Evolutionary conservation across 768 basidiomycete genomes (phyloP).

Genomic region (Xerocomus spinulosus): DNA sequence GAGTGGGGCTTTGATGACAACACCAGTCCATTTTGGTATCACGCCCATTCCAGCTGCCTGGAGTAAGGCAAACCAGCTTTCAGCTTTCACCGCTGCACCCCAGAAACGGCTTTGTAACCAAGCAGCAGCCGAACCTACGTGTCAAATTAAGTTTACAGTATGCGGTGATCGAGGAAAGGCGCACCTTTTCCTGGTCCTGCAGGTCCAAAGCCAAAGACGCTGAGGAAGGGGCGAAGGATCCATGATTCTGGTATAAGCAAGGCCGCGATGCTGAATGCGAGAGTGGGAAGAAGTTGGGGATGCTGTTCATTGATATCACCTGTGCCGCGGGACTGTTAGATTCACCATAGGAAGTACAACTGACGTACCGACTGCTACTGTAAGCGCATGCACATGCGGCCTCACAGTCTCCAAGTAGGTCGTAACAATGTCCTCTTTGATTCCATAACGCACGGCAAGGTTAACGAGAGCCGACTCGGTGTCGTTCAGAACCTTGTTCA

Average conservation of each 20-base stretch:
- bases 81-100: neutral
- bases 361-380: conserved; percentile 8
- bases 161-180: neutral
- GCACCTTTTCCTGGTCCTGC: conserved; percentile 13
- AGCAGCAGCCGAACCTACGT: conserved; percentile 13
- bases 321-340: neutral
- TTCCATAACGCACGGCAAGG: neutral
- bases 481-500: conserved; percentile 6
- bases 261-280: neutral
- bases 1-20: neutral
- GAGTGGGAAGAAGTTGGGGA: conserved; percentile 1
- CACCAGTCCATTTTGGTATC: conserved; percentile 5
- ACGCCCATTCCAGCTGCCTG: conserved; percentile 13
- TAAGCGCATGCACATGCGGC: conserved; percentile 6
- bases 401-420: conserved; percentile 4
- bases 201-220: conserved; percentile 15
- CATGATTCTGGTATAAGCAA: conserved; percentile 13
- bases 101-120: conserved; percentile 6
- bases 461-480: neutral
- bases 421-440: conserved; percentile 3
- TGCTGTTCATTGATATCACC: conserved; percentile 13
- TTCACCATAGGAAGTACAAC: neutral
- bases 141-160: neutral
- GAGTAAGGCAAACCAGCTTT: conserved; percentile 13
- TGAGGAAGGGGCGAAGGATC: conserved; percentile 12